Evolutionary conservation across 2,329 filamentous ascomycete species (phyloP).

Genomic region (Hymenoscyphus salicellus): DNA sequence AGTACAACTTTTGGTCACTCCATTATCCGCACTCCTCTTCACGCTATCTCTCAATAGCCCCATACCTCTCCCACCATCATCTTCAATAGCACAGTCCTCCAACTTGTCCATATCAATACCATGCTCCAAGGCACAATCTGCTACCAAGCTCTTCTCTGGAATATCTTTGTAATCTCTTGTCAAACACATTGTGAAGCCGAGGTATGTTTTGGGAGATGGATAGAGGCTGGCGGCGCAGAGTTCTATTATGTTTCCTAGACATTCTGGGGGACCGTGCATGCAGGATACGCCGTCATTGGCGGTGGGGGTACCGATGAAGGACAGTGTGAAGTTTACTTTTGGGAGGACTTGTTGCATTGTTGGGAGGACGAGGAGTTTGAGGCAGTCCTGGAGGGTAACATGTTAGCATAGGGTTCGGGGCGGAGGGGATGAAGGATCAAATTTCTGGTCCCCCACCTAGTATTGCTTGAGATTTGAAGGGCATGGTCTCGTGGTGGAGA

Average conservation of each 20-base stretch:
- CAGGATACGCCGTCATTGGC: constrained; percentile 81
- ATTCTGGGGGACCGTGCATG: constrained; percentile 86
- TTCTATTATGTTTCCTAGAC: constrained; percentile 89
- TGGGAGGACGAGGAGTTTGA: constrained; percentile 77
- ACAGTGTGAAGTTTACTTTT: constrained; percentile 87
- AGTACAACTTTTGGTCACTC: constrained; percentile 72
- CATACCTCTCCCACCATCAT: constrained; percentile 70
- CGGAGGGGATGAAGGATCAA: too few relatives aligned
- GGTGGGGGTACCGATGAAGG: constrained; percentile 78
- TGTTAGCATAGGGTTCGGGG: background rate
- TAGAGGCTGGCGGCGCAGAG: constrained; percentile 84
- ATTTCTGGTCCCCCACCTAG: too few relatives aligned
- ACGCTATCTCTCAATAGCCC: constrained; percentile 67
- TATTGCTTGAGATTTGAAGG: too few relatives aligned
- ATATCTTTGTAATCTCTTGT: constrained; percentile 73
- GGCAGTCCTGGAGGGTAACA: constrained; percentile 56
- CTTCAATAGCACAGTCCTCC: constrained; percentile 75
- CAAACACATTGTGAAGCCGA: constrained; percentile 93
- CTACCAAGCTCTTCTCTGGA: constrained; percentile 71
- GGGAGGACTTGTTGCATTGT: constrained; percentile 77
- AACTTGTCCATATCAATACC: constrained; percentile 78
- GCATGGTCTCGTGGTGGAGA: background rate
- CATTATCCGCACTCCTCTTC: constrained; percentile 57
- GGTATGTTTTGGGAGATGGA: constrained; percentile 78
- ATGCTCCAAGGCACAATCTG: constrained; percentile 87